Evolutionary conservation across 176 grass and related monocot genomes (phyloP).

Genomic region (Zoysia pacifica): DNA sequence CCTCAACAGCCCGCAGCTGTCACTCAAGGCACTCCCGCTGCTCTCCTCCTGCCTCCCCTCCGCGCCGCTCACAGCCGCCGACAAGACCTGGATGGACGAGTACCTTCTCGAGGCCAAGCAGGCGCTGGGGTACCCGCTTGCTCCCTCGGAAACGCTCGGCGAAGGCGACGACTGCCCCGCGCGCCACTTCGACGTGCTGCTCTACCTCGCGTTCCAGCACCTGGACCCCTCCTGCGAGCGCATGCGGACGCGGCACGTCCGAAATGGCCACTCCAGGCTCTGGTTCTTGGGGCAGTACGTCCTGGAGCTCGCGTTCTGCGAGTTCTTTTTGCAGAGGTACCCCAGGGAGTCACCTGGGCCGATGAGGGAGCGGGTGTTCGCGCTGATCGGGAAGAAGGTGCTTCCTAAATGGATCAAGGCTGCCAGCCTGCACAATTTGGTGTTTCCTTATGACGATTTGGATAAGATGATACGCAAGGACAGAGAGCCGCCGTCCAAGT

Average conservation of each 20-base stretch:
- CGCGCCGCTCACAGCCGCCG: slow-evolving; percentile 69
- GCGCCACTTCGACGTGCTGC: slow-evolving; percentile 85
- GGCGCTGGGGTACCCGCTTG: slow-evolving; percentile 93
- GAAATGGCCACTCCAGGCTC: slow-evolving; percentile 86
- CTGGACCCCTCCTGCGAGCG: slow-evolving; percentile 74
- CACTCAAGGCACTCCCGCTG: slow-evolving; percentile 86
- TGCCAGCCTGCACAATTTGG: slow-evolving; percentile 94
- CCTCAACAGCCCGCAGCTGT: slow-evolving; percentile 96
- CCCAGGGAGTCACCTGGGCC: slow-evolving; percentile 89
- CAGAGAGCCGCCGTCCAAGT: slow-evolving; percentile 80
- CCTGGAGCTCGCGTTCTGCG: slow-evolving; percentile 83
- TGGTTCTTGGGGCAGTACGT: slow-evolving; percentile 88
- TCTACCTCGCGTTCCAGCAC: slow-evolving; percentile 96
- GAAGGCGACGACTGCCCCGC: slow-evolving; percentile 83
- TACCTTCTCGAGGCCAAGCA: slow-evolving; percentile 98
- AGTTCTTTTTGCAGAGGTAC: slow-evolving; percentile 94
- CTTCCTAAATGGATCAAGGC: slow-evolving; percentile 85
- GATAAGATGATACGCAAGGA: slow-evolving; percentile 95
- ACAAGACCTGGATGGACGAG: slow-evolving; percentile 88
- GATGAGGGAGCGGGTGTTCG: slow-evolving; percentile 88
- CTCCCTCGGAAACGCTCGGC: slow-evolving; percentile 74
- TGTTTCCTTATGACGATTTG: slow-evolving; percentile 92
- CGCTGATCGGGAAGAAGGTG: slow-evolving; percentile 75
- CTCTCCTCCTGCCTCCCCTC: slow-evolving; percentile 93
- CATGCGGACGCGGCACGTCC: slow-evolving; percentile 66